These are phyloP conservation scores for Phyllosticta citrichinensis DNA, from an alignment of 2,329 filamentous ascomycete genomes.

Conservation along the genomic window DNA sequence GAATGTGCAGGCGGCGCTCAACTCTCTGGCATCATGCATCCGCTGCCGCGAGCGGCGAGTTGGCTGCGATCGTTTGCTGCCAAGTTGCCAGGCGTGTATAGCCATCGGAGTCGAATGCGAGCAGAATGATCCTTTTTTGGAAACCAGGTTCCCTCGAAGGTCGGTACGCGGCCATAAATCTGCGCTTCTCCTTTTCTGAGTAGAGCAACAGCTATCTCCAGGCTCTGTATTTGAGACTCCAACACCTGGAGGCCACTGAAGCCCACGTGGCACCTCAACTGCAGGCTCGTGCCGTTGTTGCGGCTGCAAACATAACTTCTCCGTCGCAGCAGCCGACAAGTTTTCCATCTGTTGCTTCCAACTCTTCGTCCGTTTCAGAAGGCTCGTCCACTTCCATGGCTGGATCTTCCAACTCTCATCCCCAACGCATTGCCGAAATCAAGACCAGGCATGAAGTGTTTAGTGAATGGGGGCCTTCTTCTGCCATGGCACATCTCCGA, in stretches of 20 bases:
- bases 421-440: not conserved
- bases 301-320: not conserved
- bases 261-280: not conserved
- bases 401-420: not conserved
- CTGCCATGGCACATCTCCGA: constrained; percentile 5
- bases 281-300: not conserved
- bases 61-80: constrained; percentile 10
- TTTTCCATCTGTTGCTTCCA: not conserved
- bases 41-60: constrained; percentile 10
- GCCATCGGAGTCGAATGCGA: constrained; percentile 6
- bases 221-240: constrained; percentile 5
- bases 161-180: not conserved
- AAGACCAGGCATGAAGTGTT: not conserved
- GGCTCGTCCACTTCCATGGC: not conserved
- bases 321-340: not conserved
- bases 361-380: constrained; percentile 1
- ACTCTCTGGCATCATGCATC: constrained; percentile 10
- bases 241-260: constrained; percentile 7
- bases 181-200: not conserved
- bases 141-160: constrained; percentile 8
- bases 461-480: constrained; percentile 9
- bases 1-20: constrained; percentile 7
- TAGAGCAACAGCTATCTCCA: constrained; percentile 3
- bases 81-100: constrained; percentile 9
- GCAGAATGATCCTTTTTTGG: constrained; percentile 7